These are phyloP conservation scores for Amanita molliuscula DNA, from an alignment of 768 basidiomycete genomes.

Conservation along the genomic window DNA sequence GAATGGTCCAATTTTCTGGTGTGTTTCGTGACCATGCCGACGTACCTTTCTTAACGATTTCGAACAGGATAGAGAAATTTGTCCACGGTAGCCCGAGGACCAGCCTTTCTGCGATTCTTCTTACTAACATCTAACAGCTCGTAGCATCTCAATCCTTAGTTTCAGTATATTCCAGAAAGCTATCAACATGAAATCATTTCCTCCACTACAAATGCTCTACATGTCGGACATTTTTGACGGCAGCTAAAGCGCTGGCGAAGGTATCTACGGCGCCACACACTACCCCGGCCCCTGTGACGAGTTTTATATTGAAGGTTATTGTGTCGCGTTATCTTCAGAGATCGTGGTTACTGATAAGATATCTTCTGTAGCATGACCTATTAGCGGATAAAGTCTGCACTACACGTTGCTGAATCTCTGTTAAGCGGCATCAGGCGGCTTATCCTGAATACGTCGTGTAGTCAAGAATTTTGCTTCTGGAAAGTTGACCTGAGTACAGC, in stretches of 20 bases:
- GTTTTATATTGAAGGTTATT: conserved; percentile 36
- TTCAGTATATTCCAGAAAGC: conserved; percentile 53
- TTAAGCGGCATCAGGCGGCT: conserved; percentile 31
- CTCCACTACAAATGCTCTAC: conserved; percentile 45
- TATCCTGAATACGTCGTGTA: conserved; percentile 20
- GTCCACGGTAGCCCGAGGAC: conserved; percentile 39
- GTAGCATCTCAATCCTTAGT: conserved; percentile 63
- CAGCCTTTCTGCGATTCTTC: neutral
- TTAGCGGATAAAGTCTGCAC: conserved; percentile 40
- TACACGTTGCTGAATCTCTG: conserved; percentile 20
- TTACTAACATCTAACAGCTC: conserved; percentile 22
- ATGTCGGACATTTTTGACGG: conserved; percentile 39
- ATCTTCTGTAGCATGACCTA: conserved; percentile 25
- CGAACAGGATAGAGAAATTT: conserved; percentile 42
- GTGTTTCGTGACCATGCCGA: neutral
- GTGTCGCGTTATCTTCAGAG: neutral
- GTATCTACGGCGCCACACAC: conserved; percentile 55
- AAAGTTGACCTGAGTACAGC: conserved; percentile 16
- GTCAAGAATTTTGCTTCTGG: neutral
- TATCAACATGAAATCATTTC: conserved; percentile 49
- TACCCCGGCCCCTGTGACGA: conserved; percentile 55
- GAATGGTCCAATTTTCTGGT: conserved; percentile 53
- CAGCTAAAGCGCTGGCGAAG: conserved; percentile 14
- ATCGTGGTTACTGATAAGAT: neutral
- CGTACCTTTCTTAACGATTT: neutral